Base-by-base conservation (phyloP, 2,329 filamentous ascomycete species). In the Endoconidiophora laricicola region DNA sequence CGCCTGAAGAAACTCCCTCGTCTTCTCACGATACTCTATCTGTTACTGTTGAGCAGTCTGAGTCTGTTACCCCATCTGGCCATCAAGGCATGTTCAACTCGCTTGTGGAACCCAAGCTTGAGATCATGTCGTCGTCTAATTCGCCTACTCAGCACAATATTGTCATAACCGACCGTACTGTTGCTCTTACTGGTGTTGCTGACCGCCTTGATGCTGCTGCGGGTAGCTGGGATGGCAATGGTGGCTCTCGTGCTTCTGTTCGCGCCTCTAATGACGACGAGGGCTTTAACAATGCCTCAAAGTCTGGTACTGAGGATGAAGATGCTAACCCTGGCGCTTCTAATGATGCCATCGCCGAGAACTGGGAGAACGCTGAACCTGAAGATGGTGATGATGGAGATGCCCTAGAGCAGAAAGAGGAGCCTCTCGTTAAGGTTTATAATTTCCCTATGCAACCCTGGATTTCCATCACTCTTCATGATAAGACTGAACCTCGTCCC, bases 391-490 rank as follows among this genome's bases (percentile, higher is more conserved):
- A 86, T 62, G 79, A 82, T 57, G 78, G 79, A 52, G 73, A 78
- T 47, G 65, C 76, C 3, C 68, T 72, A 43, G 4, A 39, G 36
- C 47, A 53, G 20, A 48, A 46, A 16, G 52, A 53, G 33, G 47
- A 46, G 23, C 44, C 52, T 23, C 52, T 53, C 36, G 78, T 94
- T 56, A 81, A 77, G 61, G 88, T 96, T 44, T 91, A 85, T 69
- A 94, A 94, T 64, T 94, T 98, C 63, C 91, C 91, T 14, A 86
- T 98, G 81, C 86, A 83, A 64, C 91, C 91, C 3, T 98, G 93
- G 73, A 88, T 94, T 56, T 83, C 88, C 18, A 91, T 98, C 60
- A 79, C 77, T 10, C 76, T 96, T 58, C 70, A 78, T 61, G 68
- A 75, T 56, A 65, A 72, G 53, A 65, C 73, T 12, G 70, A 78